These are phyloP conservation scores for Colletotrichum camelliae DNA, from an alignment of 2,329 filamentous ascomycete genomes.

Conservation along the genomic window DNA sequence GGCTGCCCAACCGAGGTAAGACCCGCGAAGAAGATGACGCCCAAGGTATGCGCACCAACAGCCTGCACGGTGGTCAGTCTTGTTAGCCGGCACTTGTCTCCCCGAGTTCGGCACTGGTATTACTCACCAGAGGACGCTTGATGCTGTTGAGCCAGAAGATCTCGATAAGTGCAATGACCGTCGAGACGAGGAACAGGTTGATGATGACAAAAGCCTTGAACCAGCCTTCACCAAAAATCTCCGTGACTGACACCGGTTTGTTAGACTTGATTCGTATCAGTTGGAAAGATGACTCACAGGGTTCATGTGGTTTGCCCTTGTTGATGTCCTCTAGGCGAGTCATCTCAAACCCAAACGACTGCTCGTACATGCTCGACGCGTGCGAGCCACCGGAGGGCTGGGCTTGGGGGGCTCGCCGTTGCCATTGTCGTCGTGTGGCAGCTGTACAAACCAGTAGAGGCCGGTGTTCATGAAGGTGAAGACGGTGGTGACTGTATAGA, in stretches of 20 bases:
- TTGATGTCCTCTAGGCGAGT: constrained; percentile 23
- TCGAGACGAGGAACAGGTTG: constrained; percentile 50
- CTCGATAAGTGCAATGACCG: constrained; percentile 50
- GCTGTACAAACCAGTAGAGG: constrained; percentile 53
- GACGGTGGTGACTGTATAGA: constrained; percentile 51
- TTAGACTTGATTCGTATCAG: background rate
- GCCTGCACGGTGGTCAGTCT: constrained; percentile 36
- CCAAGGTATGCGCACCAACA: constrained; percentile 47
- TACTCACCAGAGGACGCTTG: constrained; percentile 52
- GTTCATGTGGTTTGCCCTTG: constrained; percentile 2
- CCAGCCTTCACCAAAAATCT: constrained; percentile 53
- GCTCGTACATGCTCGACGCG: background rate
- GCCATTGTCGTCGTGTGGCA: constrained; percentile 30
- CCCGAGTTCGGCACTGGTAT: background rate
- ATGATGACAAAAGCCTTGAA: constrained; percentile 52
- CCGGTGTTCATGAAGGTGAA: constrained; percentile 55
- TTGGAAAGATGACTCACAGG: constrained; percentile 12
- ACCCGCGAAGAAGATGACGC: constrained; percentile 43
- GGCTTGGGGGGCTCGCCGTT: constrained; percentile 4
- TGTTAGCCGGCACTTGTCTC: constrained; percentile 13
- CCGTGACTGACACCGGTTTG: constrained; percentile 41
- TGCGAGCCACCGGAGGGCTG: constrained; percentile 14
- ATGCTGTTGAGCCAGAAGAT: constrained; percentile 58
- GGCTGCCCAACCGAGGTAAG: constrained; percentile 55
- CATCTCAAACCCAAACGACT: constrained; percentile 20